Evolutionary conservation across 805 yeast genomes (phyloP).

Genomic region (Candida suzukii): DNA sequence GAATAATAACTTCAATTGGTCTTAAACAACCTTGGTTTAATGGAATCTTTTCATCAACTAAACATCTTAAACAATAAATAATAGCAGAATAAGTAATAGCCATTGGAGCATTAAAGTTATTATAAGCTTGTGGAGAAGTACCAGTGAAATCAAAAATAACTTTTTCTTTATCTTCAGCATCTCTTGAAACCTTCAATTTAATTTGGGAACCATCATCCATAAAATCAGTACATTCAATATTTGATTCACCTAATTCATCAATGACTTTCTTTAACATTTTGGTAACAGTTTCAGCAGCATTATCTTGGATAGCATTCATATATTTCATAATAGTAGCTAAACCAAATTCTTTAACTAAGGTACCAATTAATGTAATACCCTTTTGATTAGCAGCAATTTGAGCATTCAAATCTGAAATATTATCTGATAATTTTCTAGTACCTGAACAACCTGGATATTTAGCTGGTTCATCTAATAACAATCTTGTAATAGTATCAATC

Average conservation of each 20-base stretch:
- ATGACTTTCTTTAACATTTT: slow-evolving; percentile 39
- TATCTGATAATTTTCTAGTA: slow-evolving; percentile 76
- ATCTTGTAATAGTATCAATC: slow-evolving; percentile 55
- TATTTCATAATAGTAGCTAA: slow-evolving; percentile 54
- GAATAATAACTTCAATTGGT: slow-evolving; percentile 66
- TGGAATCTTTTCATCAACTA: slow-evolving; percentile 85
- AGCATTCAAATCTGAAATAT: slow-evolving; percentile 76
- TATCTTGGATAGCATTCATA: slow-evolving; percentile 76
- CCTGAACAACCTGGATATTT: slow-evolving; percentile 84
- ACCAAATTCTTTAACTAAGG: slow-evolving; percentile 57
- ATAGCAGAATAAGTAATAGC: slow-evolving; percentile 89
- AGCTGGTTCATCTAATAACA: slow-evolving; percentile 70
- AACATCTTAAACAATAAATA: slow-evolving; percentile 76
- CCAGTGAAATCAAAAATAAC: slow-evolving; percentile 82
- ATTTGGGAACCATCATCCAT: slow-evolving; percentile 82
- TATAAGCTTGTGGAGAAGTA: slow-evolving; percentile 81
- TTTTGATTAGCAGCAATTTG: slow-evolving; percentile 86
- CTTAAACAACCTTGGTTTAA: slow-evolving; percentile 86
- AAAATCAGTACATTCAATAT: slow-evolving; percentile 49
- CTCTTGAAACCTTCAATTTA: slow-evolving; percentile 35
- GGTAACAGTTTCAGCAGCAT: slow-evolving; percentile 70
- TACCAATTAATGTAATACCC: slow-evolving; percentile 62
- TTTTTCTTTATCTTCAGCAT: slow-evolving; percentile 37
- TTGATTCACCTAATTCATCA: slow-evolving; percentile 30
- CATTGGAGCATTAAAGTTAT: slow-evolving; percentile 87